Conservation (phyloP, 495 filamentous ascomycete species). For the Podospora bellae-mahoneyi region DNA sequence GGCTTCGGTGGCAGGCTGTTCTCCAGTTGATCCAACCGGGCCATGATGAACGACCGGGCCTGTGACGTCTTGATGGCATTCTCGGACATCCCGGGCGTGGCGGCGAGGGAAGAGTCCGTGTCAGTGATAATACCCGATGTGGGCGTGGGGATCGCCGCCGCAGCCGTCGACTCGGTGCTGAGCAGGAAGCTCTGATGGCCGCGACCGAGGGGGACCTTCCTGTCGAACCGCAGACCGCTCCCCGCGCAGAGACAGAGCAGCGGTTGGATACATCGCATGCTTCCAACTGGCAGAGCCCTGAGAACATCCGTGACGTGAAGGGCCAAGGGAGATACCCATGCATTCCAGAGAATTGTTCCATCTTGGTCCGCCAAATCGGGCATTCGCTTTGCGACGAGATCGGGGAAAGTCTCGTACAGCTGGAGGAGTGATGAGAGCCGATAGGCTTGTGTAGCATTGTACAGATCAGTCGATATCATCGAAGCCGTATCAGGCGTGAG, state of each 20-base stretch:
- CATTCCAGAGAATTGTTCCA: conserved; percentile 22
- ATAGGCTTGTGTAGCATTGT: conserved; percentile 31
- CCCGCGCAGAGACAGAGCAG: conserved; percentile 36
- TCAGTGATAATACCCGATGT: not conserved
- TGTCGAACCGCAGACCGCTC: conserved; percentile 31
- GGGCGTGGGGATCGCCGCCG: not conserved
- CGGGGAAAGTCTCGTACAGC: conserved; percentile 35
- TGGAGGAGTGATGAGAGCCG: conserved; percentile 33
- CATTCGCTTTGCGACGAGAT: conserved; percentile 27
- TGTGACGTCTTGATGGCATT: conserved; percentile 25
- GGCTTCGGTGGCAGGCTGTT: conserved; percentile 34
- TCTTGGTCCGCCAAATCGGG: conserved; percentile 22
- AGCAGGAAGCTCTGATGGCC: conserved; percentile 22
- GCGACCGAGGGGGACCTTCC: conserved; percentile 21
- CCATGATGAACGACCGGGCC: conserved; percentile 31
- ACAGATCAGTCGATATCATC: conserved; percentile 11
- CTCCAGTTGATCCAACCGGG: conserved; percentile 29
- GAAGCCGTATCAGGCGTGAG: not conserved
- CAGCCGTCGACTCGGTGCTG: conserved; percentile 10
- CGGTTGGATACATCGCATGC: conserved; percentile 34
- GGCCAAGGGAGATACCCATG: conserved; percentile 29
- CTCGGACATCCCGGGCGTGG: conserved; percentile 14
- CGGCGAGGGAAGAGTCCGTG: not conserved
- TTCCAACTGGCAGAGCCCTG: conserved; percentile 21
- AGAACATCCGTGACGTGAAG: conserved; percentile 29